A percentile compares a stretch with the other conserved stretches of the same genome.
Evolutionary conservation across 2,329 filamentous ascomycete genomes (phyloP).

Genomic region (Diaporthe citrichinensis): DNA sequence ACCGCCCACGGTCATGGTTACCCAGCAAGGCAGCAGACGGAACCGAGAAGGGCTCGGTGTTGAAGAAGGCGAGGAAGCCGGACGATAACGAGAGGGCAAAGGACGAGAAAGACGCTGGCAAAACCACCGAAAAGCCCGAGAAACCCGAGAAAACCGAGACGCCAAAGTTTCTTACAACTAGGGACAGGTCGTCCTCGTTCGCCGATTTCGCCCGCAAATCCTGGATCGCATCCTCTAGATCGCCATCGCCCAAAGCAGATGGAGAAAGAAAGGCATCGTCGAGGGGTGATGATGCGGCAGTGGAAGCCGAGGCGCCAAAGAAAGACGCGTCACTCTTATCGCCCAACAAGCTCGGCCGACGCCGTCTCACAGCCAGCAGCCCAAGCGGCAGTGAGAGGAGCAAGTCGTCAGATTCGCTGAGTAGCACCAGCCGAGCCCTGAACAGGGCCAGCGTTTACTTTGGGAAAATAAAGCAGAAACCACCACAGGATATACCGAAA

Average conservation of each 20-base stretch:
- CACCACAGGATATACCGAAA: slow-evolving; percentile 53
- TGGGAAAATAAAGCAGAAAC: slow-evolving; percentile 65
- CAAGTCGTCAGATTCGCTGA: slow-evolving; percentile 54
- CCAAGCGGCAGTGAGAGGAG: slow-evolving; percentile 50
- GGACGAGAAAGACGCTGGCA: slow-evolving; percentile 32
- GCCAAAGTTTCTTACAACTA: slow-evolving; percentile 52
- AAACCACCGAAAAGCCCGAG: slow-evolving; percentile 44
- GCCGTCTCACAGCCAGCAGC: slow-evolving; percentile 48
- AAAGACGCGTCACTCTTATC: slow-evolving; percentile 49
- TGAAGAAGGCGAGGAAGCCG: slow-evolving; percentile 47
- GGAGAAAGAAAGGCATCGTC: slow-evolving; percentile 43
- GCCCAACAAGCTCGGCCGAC: slow-evolving; percentile 48
- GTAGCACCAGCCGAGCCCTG: slow-evolving; percentile 55
- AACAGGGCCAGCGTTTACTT: slow-evolving; percentile 64
- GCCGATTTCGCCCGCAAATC: slow-evolving; percentile 65
- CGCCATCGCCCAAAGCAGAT: slow-evolving; percentile 59
- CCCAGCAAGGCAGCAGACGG: slow-evolving; percentile 55
- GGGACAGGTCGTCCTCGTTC: slow-evolving; percentile 61
- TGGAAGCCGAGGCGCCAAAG: neutral
- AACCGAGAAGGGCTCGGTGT: slow-evolving; percentile 49
- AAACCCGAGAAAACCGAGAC: slow-evolving; percentile 46
- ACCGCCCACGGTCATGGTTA: slow-evolving; percentile 68
- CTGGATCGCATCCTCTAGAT: slow-evolving; percentile 65
- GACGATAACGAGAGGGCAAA: slow-evolving; percentile 22
- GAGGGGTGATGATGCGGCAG: slow-evolving; percentile 25